A percentile compares a stretch with the other conserved stretches of the same genome.
phyloP scores from a whole-genome alignment of 768 basidiomycete genomes.

The Tylopilus cervinicoccineus region DNA sequence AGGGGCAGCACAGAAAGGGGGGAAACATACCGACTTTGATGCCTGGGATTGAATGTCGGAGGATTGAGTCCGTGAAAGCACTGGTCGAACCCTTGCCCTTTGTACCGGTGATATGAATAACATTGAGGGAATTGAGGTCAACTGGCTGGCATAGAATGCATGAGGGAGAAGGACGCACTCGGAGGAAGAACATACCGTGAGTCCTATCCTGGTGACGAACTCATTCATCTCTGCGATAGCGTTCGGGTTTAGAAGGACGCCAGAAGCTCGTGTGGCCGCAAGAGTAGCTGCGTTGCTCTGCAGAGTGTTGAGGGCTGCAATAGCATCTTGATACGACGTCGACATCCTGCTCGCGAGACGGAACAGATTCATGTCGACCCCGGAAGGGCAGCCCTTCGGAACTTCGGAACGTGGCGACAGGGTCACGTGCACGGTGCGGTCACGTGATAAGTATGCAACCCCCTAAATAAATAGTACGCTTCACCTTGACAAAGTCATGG shows the following conservation, averaged over 20 bases:
- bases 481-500: slow-evolving; percentile 14
- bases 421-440: background rate
- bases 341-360: slow-evolving; percentile 46
- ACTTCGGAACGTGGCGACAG: background rate
- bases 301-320: slow-evolving; percentile 69
- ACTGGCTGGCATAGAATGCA: slow-evolving; percentile 48
- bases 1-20: background rate
- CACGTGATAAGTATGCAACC: slow-evolving; percentile 11
- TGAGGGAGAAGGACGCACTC: slow-evolving; percentile 7
- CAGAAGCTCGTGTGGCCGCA: slow-evolving; percentile 75
- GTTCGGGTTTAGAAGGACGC: slow-evolving; percentile 45
- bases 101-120: slow-evolving; percentile 95
- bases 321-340: slow-evolving; percentile 63
- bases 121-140: slow-evolving; percentile 84
- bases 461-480: slow-evolving; percentile 11
- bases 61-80: slow-evolving; percentile 85
- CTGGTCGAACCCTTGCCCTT: slow-evolving; percentile 98
- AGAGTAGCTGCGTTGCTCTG: slow-evolving; percentile 94
- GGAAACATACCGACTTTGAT: slow-evolving; percentile 73
- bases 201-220: slow-evolving; percentile 83
- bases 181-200: slow-evolving; percentile 52
- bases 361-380: background rate
- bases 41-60: slow-evolving; percentile 66
- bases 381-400: background rate
- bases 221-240: slow-evolving; percentile 89